These are phyloP conservation scores for Solidago caesia DNA, from an alignment of 129 eudicot species.

Conservation along the genomic window DNA sequence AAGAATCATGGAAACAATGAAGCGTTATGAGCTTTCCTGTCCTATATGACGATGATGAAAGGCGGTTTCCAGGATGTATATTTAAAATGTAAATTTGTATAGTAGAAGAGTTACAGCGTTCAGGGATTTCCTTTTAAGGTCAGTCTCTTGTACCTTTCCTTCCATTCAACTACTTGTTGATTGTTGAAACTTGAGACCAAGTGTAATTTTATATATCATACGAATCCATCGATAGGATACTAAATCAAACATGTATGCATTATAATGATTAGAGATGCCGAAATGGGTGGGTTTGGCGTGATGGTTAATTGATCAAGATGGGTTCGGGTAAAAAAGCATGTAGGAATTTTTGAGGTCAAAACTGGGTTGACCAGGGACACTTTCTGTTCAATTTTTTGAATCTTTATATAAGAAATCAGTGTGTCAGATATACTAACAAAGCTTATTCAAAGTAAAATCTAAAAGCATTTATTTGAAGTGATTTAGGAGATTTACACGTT, in stretches of 20 bases:
- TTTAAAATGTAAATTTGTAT: constrained; percentile 20
- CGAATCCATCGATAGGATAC: background rate
- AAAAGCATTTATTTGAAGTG: background rate
- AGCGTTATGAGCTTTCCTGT: background rate
- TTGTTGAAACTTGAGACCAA: background rate
- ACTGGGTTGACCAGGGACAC: background rate
- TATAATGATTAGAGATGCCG: background rate
- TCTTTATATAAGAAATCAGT: background rate
- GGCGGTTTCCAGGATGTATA: constrained; percentile 17
- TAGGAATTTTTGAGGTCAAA: no score
- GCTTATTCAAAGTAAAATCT: background rate
- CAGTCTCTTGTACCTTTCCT: constrained; percentile 6
- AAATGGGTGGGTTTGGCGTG: background rate
- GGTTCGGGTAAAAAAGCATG: background rate
- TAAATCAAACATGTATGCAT: background rate
- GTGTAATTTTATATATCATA: background rate
- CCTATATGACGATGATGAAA: no score
- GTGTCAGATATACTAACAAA: background rate
- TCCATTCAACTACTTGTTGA: background rate
- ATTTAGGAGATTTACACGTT: background rate
- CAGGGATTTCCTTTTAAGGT: constrained; percentile 22
- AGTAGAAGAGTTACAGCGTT: constrained; percentile 4
- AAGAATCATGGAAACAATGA: constrained; percentile 1
- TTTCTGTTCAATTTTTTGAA: background rate
- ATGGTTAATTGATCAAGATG: background rate